Percentiles rank a stretch among this genome's conserved stretches.
These are phyloP conservation scores for Panellus pusillus DNA, from an alignment of 768 basidiomycete genomes.

Conservation along the genomic window DNA sequence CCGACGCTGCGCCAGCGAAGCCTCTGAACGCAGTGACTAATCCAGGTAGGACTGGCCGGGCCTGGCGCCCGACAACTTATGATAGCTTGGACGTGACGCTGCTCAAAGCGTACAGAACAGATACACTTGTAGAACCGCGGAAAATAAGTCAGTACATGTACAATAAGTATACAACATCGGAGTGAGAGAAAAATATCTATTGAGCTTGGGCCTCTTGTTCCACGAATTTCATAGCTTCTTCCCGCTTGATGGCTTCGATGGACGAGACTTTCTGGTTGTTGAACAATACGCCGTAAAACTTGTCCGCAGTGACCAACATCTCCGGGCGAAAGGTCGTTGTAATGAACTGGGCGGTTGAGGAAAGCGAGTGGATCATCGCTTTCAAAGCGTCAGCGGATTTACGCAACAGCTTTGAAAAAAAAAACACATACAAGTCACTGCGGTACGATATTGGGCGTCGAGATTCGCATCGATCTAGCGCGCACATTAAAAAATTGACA, in stretches of 20 bases:
- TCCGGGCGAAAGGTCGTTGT: slow-evolving; percentile 98
- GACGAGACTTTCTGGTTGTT: slow-evolving; percentile 94
- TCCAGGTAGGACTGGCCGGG: too few species aligned
- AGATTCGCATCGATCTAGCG: slow-evolving; percentile 92
- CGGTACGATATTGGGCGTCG: slow-evolving; percentile 96
- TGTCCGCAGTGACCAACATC: slow-evolving; percentile 93
- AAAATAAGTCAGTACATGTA: slow-evolving; percentile 10
- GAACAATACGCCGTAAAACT: slow-evolving; percentile 96
- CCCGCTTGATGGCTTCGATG: slow-evolving; percentile 81
- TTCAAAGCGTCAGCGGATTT: neutral
- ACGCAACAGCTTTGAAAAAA: neutral
- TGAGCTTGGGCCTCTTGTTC: slow-evolving; percentile 48
- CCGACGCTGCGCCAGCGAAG: too few species aligned
- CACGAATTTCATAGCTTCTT: slow-evolving; percentile 93
- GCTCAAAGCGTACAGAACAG: slow-evolving; percentile 14
- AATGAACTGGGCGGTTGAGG: slow-evolving; percentile 90
- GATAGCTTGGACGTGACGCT: too few species aligned
- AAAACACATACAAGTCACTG: slow-evolving; percentile 78
- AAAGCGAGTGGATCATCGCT: slow-evolving; percentile 94
- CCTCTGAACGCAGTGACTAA: too few species aligned
- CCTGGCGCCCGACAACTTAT: too few species aligned
- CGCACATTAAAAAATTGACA: neutral
- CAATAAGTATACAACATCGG: slow-evolving; percentile 14
- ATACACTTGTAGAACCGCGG: slow-evolving; percentile 17
- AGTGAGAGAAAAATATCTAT: slow-evolving; percentile 12